A percentile compares a stretch with the other conserved stretches of the same genome.
These are phyloP conservation scores for Volvox carteri DNA, from an alignment of 163 green algal species.

Conservation along the genomic window DNA sequence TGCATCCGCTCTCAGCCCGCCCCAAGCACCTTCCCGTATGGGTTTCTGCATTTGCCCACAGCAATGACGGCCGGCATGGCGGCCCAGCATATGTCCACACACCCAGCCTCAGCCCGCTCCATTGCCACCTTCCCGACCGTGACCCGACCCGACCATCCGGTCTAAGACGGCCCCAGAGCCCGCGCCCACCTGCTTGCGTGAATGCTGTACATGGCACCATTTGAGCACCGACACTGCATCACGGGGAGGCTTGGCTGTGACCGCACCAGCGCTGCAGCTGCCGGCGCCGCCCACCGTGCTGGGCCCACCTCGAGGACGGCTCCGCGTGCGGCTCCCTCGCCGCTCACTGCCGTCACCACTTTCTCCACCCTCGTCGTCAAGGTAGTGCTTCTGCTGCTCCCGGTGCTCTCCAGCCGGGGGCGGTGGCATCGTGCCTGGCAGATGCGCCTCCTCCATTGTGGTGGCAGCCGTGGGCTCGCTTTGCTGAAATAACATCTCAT, in stretches of 20 bases:
- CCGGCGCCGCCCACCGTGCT: background rate
- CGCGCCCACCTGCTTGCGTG: constrained; percentile 40
- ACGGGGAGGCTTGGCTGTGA: background rate
- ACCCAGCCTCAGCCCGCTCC: too few species aligned
- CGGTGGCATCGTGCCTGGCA: background rate
- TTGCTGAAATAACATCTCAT: background rate
- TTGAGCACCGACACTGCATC: constrained; percentile 22
- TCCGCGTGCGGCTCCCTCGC: background rate
- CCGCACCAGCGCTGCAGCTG: background rate
- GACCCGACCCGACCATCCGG: too few species aligned
- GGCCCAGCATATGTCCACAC: too few species aligned
- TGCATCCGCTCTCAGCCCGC: too few species aligned
- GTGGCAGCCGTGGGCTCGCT: background rate
- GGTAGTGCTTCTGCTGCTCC: background rate
- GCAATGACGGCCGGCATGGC: too few species aligned
- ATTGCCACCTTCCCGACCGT: too few species aligned
- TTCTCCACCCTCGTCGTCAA: background rate
- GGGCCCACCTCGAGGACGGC: background rate
- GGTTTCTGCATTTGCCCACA: too few species aligned
- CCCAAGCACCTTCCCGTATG: too few species aligned
- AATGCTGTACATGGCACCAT: constrained; percentile 51
- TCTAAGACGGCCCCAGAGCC: too few species aligned
- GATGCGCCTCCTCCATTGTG: background rate
- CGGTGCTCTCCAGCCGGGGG: background rate
- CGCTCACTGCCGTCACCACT: background rate